phyloP scores from a whole-genome alignment of 352 stramenopile genomes.

The Blastocystis sp. region DNA sequence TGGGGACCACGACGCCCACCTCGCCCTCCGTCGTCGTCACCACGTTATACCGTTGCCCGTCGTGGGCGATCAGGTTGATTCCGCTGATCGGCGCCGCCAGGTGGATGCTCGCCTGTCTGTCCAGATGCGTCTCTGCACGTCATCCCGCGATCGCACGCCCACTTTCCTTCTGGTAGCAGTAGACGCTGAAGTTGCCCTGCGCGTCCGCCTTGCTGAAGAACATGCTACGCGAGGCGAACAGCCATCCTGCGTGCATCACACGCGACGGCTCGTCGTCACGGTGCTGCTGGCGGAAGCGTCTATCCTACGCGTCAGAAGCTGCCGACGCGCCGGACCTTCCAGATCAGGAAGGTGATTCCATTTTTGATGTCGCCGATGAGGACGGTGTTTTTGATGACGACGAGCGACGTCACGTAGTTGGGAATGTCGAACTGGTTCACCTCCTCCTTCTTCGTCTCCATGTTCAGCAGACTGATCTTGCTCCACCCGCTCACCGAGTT shows the following conservation, averaged over 20 bases:
- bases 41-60: not conserved
- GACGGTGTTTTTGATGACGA: not conserved
- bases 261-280: not conserved
- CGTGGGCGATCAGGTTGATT: not conserved
- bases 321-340: not conserved
- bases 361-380: not conserved
- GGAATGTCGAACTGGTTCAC: not conserved
- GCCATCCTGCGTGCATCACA: conserved; percentile 1
- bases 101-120: conserved; percentile 2
- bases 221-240: not conserved
- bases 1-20: not conserved
- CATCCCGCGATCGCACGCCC: not conserved
- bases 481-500: not conserved
- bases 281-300: not conserved
- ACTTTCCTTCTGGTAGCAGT: not conserved
- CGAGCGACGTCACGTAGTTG: conserved; percentile 12
- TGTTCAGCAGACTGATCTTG: conserved; percentile 17
- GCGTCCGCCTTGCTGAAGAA: not conserved
- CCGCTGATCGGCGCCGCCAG: not conserved
- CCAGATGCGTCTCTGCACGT: not conserved
- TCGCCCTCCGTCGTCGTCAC: not conserved
- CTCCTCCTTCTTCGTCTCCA: not conserved
- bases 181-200: conserved; percentile 11
- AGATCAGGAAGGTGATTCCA: conserved; percentile 9
- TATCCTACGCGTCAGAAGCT: not conserved